Base-by-base conservation (phyloP, 164 flowering plant species). In the Vitis rotundifolia region DNA sequence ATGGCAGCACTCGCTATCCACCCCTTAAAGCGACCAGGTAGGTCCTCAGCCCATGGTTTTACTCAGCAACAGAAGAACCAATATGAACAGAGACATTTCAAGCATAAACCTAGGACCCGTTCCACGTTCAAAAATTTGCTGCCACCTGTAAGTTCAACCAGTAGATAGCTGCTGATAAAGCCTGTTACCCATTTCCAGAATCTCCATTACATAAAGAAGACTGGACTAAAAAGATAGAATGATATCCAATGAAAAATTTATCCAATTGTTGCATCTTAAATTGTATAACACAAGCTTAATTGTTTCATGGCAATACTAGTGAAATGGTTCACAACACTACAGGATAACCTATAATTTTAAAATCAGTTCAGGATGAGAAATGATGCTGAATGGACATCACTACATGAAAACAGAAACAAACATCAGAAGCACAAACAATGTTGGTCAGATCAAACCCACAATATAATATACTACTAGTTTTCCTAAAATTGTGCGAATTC, bases 81-180 rank as follows among this genome's bases (percentile, higher is more conserved):
- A 67, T 63, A 94, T 37, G 70, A 89, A 26, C 54, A 85, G 13
- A 22, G 87, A 80, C 11, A 87, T 29, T 68, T 87, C 68, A 49
- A 85, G 71, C 82, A 89, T 26, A 14, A 81, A 75, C 18, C 64
- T 79, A 9, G 88, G 87, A 63, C 63, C 77, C 26, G 69, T 28
- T 59, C 81, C 63, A n/a, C 65, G 81, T 74, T 90, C 88, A 74
- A 83, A 60, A 54, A 89, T 61, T 73, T 63, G 76, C 83, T 81
- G 82, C 96, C 91, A 95, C 97, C 98, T 94, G 98, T 85, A 92
- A 95, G 91, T 89, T 94, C 94, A 95, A 95, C 94, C 97, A 95
- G 98, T 86, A 91, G 89, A 95, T 71, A 92, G 93, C 98, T 89
- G 87, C 96, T 88, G 87, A 80, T 86, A 81, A 95, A 92, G 95